Conservation (phyloP, 306 rosid genomes). For the Vicia villosa region DNA sequence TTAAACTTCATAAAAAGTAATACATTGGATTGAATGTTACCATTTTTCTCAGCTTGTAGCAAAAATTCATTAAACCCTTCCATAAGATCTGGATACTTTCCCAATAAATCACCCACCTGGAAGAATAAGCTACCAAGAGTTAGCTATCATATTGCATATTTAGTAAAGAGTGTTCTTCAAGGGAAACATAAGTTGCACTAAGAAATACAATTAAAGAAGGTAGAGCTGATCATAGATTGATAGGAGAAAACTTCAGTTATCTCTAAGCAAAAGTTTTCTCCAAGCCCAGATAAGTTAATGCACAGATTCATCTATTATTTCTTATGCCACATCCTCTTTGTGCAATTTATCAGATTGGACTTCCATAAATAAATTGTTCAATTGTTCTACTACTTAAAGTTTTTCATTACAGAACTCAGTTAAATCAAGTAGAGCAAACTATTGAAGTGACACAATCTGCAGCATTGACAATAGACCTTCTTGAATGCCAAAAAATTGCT, state of each 20-base stretch:
- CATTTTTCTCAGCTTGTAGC: constrained; percentile 48
- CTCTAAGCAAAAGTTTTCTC: constrained; percentile 8
- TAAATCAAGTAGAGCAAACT: background rate
- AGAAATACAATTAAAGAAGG: constrained; percentile 21
- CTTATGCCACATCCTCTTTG: background rate
- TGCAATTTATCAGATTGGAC: background rate
- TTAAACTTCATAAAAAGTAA: constrained; percentile 37
- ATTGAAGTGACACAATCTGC: background rate
- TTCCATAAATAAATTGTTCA: background rate
- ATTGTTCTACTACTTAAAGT: background rate
- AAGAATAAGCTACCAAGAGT: constrained; percentile 6
- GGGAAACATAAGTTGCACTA: constrained; percentile 14
- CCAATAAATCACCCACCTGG: constrained; percentile 33
- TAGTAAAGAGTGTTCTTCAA: constrained; percentile 3
- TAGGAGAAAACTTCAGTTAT: constrained; percentile 1
- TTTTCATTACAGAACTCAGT: background rate
- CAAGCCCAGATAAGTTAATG: constrained; percentile 20
- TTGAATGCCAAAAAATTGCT: background rate
- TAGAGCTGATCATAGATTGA: constrained; percentile 7
- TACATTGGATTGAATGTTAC: constrained; percentile 47
- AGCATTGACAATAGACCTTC: background rate
- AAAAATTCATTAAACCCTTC: constrained; percentile 28
- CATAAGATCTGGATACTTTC: constrained; percentile 33
- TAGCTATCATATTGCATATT: constrained; percentile 16
- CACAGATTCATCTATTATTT: constrained; percentile 14